A percentile compares a stretch with the other conserved stretches of the same genome.
phyloP scores from a whole-genome alignment of 768 basidiomycete species.

The Cystofilobasidium macerans region DNA sequence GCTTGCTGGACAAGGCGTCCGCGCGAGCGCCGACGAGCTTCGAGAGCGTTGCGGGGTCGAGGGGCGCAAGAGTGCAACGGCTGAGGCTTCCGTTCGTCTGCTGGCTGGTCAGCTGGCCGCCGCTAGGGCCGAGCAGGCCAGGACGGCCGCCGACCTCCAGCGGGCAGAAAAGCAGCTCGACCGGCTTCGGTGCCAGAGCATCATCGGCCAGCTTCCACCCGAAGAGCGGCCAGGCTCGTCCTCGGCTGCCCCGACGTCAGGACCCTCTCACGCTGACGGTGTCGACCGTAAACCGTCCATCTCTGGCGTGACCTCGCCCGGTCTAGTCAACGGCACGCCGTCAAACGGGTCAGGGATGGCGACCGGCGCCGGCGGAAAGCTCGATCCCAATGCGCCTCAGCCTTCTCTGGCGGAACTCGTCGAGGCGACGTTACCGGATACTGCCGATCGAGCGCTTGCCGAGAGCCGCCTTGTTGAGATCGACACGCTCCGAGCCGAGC shows the following conservation, averaged over 20 bases:
- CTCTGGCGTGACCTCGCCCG: background rate
- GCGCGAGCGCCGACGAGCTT: slow-evolving; percentile 26
- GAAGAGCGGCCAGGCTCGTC: background rate
- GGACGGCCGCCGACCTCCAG: slow-evolving; percentile 27
- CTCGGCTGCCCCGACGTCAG: background rate
- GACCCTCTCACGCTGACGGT: background rate
- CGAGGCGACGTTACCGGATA: background rate
- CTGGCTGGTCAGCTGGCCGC: slow-evolving; percentile 28
- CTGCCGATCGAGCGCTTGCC: slow-evolving; percentile 27
- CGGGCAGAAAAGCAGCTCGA: slow-evolving; percentile 32
- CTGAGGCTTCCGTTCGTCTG: slow-evolving; percentile 27
- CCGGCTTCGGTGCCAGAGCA: slow-evolving; percentile 28
- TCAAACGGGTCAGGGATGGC: background rate
- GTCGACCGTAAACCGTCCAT: background rate
- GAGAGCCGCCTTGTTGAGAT: slow-evolving; percentile 31
- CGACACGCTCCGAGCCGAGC: slow-evolving; percentile 30
- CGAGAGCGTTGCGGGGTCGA: slow-evolving; percentile 40
- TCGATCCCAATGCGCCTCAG: background rate
- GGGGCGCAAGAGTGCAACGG: slow-evolving; percentile 31
- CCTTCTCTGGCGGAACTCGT: background rate
- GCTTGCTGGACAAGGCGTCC: slow-evolving; percentile 16
- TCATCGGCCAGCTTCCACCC: slow-evolving; percentile 5
- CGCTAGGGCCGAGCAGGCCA: slow-evolving; percentile 28
- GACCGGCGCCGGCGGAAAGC: too few species aligned
- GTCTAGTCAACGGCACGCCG: background rate